A percentile compares a stretch with the other conserved stretches of the same genome.
Evolutionary conservation across 2,329 filamentous ascomycete genomes (phyloP).

Genomic region (Chaetomium strumarium): DNA sequence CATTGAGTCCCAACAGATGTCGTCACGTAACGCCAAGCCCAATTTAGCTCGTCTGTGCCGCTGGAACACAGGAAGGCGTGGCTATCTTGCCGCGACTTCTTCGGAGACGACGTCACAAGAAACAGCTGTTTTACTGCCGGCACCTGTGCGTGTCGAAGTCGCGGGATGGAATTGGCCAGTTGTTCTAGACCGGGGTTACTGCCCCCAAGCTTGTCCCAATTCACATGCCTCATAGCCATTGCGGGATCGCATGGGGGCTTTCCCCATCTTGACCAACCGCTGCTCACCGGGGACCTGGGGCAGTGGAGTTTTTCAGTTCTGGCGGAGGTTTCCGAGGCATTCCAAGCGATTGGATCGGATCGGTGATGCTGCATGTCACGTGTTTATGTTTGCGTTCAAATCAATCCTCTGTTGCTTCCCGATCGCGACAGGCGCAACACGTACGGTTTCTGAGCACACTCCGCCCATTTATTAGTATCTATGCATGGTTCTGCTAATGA

Average conservation of each 20-base stretch:
- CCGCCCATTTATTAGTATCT: too few species aligned
- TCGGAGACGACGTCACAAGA: conserved; percentile 8
- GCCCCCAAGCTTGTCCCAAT: conserved; percentile 13
- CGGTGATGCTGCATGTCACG: neutral
- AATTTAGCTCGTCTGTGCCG: conserved; percentile 12
- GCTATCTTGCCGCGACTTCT: neutral
- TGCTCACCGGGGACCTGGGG: neutral
- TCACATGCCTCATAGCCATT: conserved; percentile 20
- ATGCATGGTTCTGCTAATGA: too few species aligned
- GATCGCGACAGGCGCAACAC: neutral
- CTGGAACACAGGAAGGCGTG: neutral
- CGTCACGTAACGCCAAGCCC: conserved; percentile 20
- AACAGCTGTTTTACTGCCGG: neutral
- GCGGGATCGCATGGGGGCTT: conserved; percentile 10
- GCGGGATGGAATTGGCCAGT: conserved; percentile 1
- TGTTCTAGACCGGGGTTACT: conserved; percentile 12
- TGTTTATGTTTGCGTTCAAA: neutral
- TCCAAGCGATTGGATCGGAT: neutral
- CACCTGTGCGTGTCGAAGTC: neutral
- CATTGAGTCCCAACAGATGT: conserved; percentile 2
- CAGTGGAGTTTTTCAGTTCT: neutral
- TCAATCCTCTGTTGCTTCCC: neutral
- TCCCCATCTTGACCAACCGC: neutral
- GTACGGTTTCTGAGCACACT: neutral
- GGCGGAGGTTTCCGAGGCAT: conserved; percentile 6